Base-by-base conservation (phyloP, 768 basidiomycete species). In the Hydnomerulius pinastri region DNA sequence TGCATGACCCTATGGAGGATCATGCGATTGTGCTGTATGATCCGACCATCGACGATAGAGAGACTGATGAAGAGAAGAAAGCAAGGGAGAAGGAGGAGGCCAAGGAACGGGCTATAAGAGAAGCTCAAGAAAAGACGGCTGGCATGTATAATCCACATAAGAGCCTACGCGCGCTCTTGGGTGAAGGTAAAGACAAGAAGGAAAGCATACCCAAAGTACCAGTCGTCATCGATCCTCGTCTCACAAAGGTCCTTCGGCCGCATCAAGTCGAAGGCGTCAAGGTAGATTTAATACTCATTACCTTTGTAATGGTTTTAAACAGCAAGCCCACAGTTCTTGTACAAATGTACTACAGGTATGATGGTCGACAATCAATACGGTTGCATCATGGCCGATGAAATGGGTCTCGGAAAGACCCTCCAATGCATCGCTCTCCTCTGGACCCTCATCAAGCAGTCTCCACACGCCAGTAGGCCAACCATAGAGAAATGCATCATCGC, bases 351-450 rank as follows among this genome's bases (percentile, higher is more conserved):
- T 4, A 97, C 94, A 0, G 97, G 95, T 1, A 89, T 95, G 84
- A 70, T 95, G 48, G 90, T 89, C 30, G 87, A 92, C 38, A 90
- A 92, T 60, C 92, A 96, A 54, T 87, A 85, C 53, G 92, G 91
- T 0, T 98, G 96, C 63, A 99, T 99, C 68, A 98, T 99, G 96
- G 96, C 96, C 1, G 96, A 99, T 63, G 96, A 96, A 70, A 99
- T 99, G 96, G 96, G 96, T 61, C 82, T 98, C 12, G 96, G 92
- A 15, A 95, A 97, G 70, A 96, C 95, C 13, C 77, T 99, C 13
- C 97, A 99, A 65, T 98, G 97, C 65, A 98, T 99, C 54, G 79
- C 96, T 2, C 80, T 99, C 17, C 70, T 99, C 50, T 98, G 95
- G 93, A 98, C 96, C 0, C 70, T 98, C 11, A 72, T 98, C 43